Evolutionary conservation across 371 early-diverging fungal genomes (phyloP).

Genomic region (Conidiobolus incongruus): DNA sequence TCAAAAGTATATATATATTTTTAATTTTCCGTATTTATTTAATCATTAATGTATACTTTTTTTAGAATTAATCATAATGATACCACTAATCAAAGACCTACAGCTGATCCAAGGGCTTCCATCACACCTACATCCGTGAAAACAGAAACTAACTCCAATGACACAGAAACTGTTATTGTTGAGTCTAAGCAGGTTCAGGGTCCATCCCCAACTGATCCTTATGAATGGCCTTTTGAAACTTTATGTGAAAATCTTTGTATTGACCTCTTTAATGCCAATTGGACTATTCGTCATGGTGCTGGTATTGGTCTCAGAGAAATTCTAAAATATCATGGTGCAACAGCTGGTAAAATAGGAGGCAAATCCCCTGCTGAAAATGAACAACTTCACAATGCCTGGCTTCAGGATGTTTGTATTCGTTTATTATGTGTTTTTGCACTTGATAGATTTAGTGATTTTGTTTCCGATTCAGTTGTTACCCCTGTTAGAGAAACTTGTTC

Average conservation of each 20-base stretch:
- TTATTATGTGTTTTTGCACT: constrained; percentile 80
- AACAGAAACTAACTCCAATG: too few species aligned
- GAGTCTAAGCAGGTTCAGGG: background rate
- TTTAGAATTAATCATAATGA: background rate
- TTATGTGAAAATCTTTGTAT: constrained; percentile 72
- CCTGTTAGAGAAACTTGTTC: constrained; percentile 94
- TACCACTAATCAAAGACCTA: background rate
- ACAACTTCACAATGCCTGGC: constrained; percentile 42
- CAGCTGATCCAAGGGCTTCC: background rate
- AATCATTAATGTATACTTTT: too few species aligned
- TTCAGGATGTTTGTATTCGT: constrained; percentile 71
- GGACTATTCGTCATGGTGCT: constrained; percentile 94
- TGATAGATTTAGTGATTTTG: constrained; percentile 92
- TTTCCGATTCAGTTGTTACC: constrained; percentile 82
- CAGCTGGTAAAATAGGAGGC: constrained; percentile 35
- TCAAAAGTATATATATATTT: too few species aligned
- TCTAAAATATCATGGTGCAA: constrained; percentile 64
- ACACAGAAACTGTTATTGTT: background rate
- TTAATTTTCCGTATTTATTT: too few species aligned
- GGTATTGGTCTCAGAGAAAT: constrained; percentile 81
- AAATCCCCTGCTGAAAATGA: constrained; percentile 28
- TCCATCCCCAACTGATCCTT: constrained; percentile 1
- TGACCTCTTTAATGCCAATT: constrained; percentile 66
- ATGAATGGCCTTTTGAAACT: constrained; percentile 82
- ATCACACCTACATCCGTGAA: background rate